Percentiles rank a stretch among this genome's conserved stretches.
Conservation (phyloP, 495 filamentous ascomycete species). For the Neurospora pannonica region DNA sequence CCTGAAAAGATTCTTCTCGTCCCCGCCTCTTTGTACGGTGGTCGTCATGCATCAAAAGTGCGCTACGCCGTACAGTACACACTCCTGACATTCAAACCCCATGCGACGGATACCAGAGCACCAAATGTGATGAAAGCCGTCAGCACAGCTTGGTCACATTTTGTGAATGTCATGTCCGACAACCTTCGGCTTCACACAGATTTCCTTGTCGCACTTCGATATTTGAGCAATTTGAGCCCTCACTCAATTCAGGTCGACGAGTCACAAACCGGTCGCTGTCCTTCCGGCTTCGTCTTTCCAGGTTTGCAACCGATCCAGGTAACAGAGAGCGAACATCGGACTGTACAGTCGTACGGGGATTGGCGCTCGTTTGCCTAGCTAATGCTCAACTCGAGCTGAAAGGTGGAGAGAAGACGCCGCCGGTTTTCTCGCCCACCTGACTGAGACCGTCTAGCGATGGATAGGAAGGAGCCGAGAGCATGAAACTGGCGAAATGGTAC, state of each 20-base stretch:
- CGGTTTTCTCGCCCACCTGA: background rate
- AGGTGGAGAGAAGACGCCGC: background rate
- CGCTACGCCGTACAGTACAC: background rate
- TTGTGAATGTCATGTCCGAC: background rate
- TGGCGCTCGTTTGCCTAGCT: background rate
- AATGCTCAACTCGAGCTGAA: background rate
- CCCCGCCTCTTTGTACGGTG: background rate
- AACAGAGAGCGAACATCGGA: background rate
- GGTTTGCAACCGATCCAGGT: background rate
- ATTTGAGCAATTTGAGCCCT: background rate
- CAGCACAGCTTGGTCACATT: background rate
- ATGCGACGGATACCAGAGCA: background rate
- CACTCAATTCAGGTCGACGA: background rate
- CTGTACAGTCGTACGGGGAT: background rate
- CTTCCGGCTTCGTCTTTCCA: background rate
- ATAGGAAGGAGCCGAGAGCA: background rate
- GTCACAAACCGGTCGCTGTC: background rate
- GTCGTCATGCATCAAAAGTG: background rate
- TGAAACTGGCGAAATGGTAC: background rate
- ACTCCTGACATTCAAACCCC: background rate
- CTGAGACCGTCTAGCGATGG: background rate
- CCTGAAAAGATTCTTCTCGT: background rate
- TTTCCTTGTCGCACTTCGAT: background rate
- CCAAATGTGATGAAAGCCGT: background rate
- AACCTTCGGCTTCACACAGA: background rate